Base-by-base conservation (phyloP, 2,329 filamentous ascomycete genomes). In the Penicillium frequentans region DNA sequence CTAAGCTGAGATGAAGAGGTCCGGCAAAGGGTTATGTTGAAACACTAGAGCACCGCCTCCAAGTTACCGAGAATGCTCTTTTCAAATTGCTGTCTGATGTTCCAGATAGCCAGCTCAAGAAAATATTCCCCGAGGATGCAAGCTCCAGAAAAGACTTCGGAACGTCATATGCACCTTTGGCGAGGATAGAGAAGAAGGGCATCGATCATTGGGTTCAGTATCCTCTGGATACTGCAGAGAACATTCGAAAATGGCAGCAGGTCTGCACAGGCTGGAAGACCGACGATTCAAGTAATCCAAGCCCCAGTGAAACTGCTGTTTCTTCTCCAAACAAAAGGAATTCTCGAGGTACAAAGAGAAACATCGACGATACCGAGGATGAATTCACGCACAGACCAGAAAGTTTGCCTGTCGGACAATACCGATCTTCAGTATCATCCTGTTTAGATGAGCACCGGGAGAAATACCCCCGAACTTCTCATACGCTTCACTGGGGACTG, bases 1-100 rank as follows among this genome's bases (percentile, higher is more conserved):
- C 50, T 52, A 24, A 52, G 10, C 27, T 26, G 10, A 14, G 11
- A 6, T n/a, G 24, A 37, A 79, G 78, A 50, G 78, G 78, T 1
- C 78, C 78, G 7, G 73, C 77, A n/a, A 80, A 79, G 58, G 78
- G 78, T 8, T 79, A 80, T 51, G 71, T 76, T 19, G 77, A 79
- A 64, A 73, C 75, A 16, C 61, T 80, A 19, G 77, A 79, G 47
- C 68, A 75, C 24, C 70, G 77, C 37, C 70, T 80, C 1, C 70
- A 73, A 45, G 72, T 77, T 47, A 78, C 77, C 0, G 78, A 80
- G 57, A 68, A 60, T 1, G 67, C 75, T 14, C 65, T 80, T 13
- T 56, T 80, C 9, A 70, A 66, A 21, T 54, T 79, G 8, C 66
- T 78, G 4, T 66, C 72, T 14, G 65, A 72, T 3, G 57, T 75